Conservation (phyloP, 2,329 filamentous ascomycete genomes). For the Arachnomyces sp. region DNA sequence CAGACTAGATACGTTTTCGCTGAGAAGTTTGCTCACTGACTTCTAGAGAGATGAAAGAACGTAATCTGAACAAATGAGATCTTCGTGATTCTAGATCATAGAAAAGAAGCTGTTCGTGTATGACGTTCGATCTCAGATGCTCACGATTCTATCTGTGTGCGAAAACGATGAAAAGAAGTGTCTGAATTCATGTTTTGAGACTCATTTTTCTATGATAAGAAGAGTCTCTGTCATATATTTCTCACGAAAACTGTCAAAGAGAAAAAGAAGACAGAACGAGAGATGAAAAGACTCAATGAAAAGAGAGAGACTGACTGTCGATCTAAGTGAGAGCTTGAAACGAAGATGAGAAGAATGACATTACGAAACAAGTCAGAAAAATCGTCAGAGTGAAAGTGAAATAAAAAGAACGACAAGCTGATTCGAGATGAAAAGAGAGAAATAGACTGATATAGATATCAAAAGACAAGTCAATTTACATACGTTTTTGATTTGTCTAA, state of each 20-base stretch:
- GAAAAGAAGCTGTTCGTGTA: constrained; percentile 6
- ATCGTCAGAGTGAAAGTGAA: constrained; percentile 13
- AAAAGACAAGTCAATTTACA: constrained; percentile 1
- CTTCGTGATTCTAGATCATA: constrained; percentile 10
- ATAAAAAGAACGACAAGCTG: constrained; percentile 11
- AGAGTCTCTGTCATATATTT: constrained; percentile 20
- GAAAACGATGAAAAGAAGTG: constrained; percentile 10
- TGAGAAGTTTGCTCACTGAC: constrained; percentile 16
- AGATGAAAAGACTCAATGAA: constrained; percentile 15
- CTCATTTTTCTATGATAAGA: constrained; percentile 23
- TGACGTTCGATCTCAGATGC: constrained; percentile 8
- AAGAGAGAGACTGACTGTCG: constrained; percentile 7
- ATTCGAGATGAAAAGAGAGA: constrained; percentile 6
- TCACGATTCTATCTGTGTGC: constrained; percentile 10
- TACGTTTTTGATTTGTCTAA: background rate
- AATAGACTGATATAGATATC: constrained; percentile 17
- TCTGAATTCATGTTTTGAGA: constrained; percentile 24
- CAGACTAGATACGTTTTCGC: no score
- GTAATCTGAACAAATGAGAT: constrained; percentile 18
- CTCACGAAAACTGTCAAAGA: constrained; percentile 12
- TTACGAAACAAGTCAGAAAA: constrained; percentile 6
- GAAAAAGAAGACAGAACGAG: constrained; percentile 11
- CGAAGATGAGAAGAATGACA: constrained; percentile 9
- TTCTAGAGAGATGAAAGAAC: constrained; percentile 17
- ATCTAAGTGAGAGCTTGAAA: constrained; percentile 15